Conservation (phyloP, 257 asterid species). For the Ophiorrhiza pumila region DNA sequence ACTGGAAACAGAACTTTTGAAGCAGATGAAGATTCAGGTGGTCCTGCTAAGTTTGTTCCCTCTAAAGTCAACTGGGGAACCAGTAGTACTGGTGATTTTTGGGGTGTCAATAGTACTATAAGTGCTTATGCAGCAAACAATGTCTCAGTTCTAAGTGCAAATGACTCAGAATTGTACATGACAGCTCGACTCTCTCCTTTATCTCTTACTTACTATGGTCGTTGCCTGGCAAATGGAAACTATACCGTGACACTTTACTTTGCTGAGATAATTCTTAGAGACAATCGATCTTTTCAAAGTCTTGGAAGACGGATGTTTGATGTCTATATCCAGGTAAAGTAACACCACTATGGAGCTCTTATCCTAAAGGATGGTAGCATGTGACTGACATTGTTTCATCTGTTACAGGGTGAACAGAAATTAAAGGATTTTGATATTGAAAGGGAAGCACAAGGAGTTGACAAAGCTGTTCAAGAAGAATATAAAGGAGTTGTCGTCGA, state of each 20-base stretch:
- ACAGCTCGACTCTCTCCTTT: constrained; percentile 51
- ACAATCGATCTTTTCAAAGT: constrained; percentile 45
- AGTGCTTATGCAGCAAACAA: constrained; percentile 33
- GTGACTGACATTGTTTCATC: background rate
- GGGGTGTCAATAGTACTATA: constrained; percentile 11
- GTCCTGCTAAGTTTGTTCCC: constrained; percentile 36
- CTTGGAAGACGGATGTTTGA: constrained; percentile 67
- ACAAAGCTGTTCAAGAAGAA: constrained; percentile 17
- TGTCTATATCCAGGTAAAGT: constrained; percentile 55
- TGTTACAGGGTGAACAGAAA: constrained; percentile 36
- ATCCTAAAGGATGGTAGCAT: background rate
- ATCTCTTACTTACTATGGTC: constrained; percentile 59
- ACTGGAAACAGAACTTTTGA: constrained; percentile 33
- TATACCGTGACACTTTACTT: constrained; percentile 60
- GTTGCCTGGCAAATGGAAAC: constrained; percentile 62
- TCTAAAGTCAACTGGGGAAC: constrained; percentile 43
- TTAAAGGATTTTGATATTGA: constrained; percentile 44
- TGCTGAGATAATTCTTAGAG: constrained; percentile 51
- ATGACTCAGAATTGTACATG: constrained; percentile 37
- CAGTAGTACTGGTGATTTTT: constrained; percentile 50
- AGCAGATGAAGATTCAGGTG: constrained; percentile 38
- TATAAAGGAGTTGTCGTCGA: constrained; percentile 30
- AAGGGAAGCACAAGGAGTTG: constrained; percentile 43
- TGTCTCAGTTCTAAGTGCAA: constrained; percentile 33
- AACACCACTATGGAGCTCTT: background rate